Base-by-base conservation (phyloP, 176 grass and related monocot genomes). In the Areca catechu region DNA sequence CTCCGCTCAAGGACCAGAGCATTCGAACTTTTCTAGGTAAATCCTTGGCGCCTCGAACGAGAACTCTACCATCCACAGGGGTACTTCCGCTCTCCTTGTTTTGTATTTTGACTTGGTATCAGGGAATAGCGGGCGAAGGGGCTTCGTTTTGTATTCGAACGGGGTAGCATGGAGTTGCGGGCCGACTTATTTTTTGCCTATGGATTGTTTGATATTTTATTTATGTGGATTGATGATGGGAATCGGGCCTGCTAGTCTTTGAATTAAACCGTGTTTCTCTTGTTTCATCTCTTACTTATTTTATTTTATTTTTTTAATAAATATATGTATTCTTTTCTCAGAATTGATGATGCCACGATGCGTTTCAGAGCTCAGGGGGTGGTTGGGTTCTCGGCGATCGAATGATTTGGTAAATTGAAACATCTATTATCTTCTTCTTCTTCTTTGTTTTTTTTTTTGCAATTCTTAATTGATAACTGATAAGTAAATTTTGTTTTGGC, bases 371-470 rank as follows among this genome's bases (percentile, higher is more conserved):
- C 28, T 68, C 28, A 51, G 28, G 18, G 10, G 28, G 30, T 68
- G 25, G 17, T 54, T 27, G 66, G 27, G 25, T n/a, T 47, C 25
- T 47, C 15, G 24, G 50, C 43, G 24, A 7, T 4, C 28, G 14
- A 47, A 68, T 48, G 56, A 22, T 68, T 23, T 37, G 66, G 66
- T 56, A 48, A 68, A 22, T 56, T 48, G 34, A 43, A 43, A 43
- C 34, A 14, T 43, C 34, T 56, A 20, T 12, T 12, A 68, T 55
- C n/a, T 47, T 15, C 4, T 37, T 15, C 34, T 47, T 15, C 29
- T 3, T 1, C 63, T 4, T 5, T 12, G 0, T 25, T 64, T 20
- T 22, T 5, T 17, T 52, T 17, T 14, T 27, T 25, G n/a, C 28
- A 7, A 15, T 25, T 29, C 22, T 24, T 18, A 22, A 30, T 17